Conservation (phyloP, 202 grass and related monocot species). For the Schoenoplectus triqueter region DNA sequence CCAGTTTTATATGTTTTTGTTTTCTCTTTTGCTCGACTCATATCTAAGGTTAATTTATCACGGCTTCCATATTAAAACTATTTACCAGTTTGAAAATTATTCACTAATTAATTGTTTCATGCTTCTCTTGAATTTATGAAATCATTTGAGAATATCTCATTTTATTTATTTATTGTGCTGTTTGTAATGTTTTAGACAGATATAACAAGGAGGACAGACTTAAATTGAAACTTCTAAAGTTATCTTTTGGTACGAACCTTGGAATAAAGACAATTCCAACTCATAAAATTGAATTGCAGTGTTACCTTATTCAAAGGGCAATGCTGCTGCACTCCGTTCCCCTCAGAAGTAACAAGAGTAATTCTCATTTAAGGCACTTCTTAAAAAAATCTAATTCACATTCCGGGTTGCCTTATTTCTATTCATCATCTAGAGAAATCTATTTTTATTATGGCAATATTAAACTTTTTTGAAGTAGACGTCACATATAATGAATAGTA, state of each 20-base stretch:
- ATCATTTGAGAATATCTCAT: not conserved
- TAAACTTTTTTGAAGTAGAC: not conserved
- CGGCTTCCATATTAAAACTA: not conserved
- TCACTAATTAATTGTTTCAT: not conserved
- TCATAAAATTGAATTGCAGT: not conserved
- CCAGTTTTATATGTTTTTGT: constrained; percentile 6
- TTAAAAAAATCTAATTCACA: constrained; percentile 1
- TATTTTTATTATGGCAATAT: not conserved
- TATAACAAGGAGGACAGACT: not conserved
- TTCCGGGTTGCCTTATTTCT: not conserved
- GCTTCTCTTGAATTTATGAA: not conserved
- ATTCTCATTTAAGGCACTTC: not conserved
- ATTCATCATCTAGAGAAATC: not conserved
- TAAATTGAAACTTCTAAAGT: not conserved
- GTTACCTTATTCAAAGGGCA: not conserved
- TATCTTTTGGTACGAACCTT: too few relatives aligned
- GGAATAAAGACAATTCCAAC: not conserved
- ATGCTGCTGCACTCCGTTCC: not conserved
- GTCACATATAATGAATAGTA: not conserved
- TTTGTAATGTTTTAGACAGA: not conserved
- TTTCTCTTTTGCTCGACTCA: not conserved
- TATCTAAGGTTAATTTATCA: not conserved
- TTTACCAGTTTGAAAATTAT: not conserved
- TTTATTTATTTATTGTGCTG: too few relatives aligned
- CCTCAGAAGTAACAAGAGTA: not conserved